phyloP scores from a whole-genome alignment of 257 asterid genomes.

The Solanum sparsipilum region DNA sequence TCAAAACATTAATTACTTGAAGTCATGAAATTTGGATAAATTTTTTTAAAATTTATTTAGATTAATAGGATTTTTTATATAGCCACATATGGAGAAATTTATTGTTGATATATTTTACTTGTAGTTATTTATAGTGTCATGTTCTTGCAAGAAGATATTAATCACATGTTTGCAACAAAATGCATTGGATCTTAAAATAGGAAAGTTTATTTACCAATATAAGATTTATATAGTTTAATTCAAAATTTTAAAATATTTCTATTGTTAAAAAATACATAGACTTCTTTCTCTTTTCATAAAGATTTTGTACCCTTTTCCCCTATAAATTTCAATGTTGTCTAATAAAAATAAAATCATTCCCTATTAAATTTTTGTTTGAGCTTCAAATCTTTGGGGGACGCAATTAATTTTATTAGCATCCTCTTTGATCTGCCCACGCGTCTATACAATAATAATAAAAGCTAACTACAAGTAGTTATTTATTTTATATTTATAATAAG shows the following conservation, averaged over 20 bases:
- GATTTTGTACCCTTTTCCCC: neutral
- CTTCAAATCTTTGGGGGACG: neutral
- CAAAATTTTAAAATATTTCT: neutral
- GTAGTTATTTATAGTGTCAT: neutral
- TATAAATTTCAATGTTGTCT: neutral
- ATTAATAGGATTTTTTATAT: neutral
- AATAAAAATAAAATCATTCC: neutral
- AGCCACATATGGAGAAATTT: neutral
- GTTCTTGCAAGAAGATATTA: neutral
- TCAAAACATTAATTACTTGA: neutral
- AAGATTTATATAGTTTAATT: neutral
- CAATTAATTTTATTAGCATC: neutral
- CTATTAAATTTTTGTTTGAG: neutral
- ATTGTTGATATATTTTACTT: neutral
- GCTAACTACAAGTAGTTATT: too few species aligned
- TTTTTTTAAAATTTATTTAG: neutral
- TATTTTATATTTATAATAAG: too few species aligned
- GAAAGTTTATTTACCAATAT: neutral
- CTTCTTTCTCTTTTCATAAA: neutral
- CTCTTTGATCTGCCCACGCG: too few species aligned
- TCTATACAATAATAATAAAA: too few species aligned
- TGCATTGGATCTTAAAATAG: neutral
- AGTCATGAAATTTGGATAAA: neutral
- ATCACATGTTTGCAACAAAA: neutral
- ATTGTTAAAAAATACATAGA: neutral